Conservation (phyloP, 1,284 basidiomycete species). For the Microstroma glucosiphilum region DNA sequence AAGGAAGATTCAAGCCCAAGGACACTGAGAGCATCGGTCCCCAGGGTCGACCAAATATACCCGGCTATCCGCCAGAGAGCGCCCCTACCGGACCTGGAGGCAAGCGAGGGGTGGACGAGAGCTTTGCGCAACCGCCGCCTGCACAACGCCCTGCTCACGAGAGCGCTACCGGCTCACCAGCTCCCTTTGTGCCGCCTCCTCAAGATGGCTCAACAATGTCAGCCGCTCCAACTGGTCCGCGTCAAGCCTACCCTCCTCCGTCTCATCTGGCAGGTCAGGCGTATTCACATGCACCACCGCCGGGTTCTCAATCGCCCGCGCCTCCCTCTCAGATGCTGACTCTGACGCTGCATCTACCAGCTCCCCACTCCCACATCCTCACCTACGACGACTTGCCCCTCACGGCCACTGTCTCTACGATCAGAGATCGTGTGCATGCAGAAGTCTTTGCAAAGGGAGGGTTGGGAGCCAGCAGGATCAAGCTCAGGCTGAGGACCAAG, state of each 20-base stretch:
- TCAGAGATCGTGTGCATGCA: constrained; percentile 42
- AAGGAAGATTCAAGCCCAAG: constrained; percentile 19
- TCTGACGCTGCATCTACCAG: constrained; percentile 11
- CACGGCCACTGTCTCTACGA: constrained; percentile 5
- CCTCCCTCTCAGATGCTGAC: constrained; percentile 21
- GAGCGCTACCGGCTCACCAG: neutral
- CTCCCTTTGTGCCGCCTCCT: constrained; percentile 8
- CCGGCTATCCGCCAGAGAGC: neutral
- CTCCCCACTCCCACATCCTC: constrained; percentile 32
- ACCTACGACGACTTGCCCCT: constrained; percentile 28
- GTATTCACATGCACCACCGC: neutral
- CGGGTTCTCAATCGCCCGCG: constrained; percentile 19
- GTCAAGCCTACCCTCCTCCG: constrained; percentile 37
- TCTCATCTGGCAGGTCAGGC: constrained; percentile 20
- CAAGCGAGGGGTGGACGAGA: neutral
- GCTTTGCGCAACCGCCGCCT: neutral
- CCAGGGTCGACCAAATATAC: constrained; percentile 17
- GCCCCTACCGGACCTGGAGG: neutral
- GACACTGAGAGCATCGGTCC: constrained; percentile 27
- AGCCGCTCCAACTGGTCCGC: constrained; percentile 16
- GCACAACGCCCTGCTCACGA: neutral
- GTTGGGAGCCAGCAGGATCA: constrained; percentile 32
- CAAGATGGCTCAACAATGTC: neutral
- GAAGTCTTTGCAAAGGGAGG: constrained; percentile 22
- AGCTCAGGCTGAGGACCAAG: constrained; percentile 37